Evolutionary conservation across 768 basidiomycete genomes (phyloP), one percentile per base, ranked within the genome.

Genomic region (Russula dissimulans): DNA sequence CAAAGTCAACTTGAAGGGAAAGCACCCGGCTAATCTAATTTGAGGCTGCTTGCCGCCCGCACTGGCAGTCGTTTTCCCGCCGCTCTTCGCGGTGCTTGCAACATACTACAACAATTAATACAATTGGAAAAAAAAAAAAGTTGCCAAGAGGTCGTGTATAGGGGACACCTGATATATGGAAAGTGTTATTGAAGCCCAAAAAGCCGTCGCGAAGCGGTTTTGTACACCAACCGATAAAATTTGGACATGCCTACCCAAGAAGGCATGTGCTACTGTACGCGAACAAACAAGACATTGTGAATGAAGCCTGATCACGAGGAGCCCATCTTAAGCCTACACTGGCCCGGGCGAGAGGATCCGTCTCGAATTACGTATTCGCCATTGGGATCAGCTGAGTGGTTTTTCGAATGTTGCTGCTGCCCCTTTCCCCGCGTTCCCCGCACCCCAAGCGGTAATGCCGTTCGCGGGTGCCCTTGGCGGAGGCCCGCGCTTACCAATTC

Each of bases 391-490:
- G 44, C 29, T 44, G 50, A 39, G 26, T 4, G 36, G 36, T 26
- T 26, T 26, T 26, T 26, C 12, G 12, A 5, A 34, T 10, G n/a
- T 18, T 17, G 26, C 32, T 36, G 29, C 18, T 26, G 22, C n/a
- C 8, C 34, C 36, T 26, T 46, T 39, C 39, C 46, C 57, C 57
- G 26, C 42, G 0, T 59, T 52, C 57, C 57, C 57, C 57, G 36
- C 57, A 52, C 50, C 36, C 17, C 26, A 59, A 51, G 49, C 18
- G 11, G 57, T 38, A 58, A 44, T 58, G 11, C 57, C 50, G 57
- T 46, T 39, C 43, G 57, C 50, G 4, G 15, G 9, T 11, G 3
- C 22, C 22, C 32, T 32, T 15, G 4, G 10, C 34, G 10, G 14
- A 41, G 15, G 15, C 14, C 39, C 4, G 5, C 11, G 1, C 45